Evolutionary conservation across 2,329 filamentous ascomycete species (phyloP).

Genomic region (Coniochaeta prunicola): DNA sequence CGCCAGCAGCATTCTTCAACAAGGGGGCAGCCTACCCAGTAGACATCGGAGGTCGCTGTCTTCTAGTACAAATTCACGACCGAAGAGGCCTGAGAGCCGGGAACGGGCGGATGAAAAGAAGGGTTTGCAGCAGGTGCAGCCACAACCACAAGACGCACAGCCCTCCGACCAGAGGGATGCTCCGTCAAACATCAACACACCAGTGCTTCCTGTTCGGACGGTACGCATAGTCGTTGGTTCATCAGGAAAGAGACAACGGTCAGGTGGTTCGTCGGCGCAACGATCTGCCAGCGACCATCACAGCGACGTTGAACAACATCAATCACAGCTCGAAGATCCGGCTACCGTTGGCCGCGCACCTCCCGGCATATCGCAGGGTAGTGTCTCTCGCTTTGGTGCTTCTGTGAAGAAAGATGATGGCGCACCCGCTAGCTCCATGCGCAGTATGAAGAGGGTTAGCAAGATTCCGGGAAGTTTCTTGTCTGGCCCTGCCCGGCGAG

Average conservation of each 20-base stretch:
- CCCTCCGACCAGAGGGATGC: slow-evolving; percentile 13
- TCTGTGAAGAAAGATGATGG: slow-evolving; percentile 53
- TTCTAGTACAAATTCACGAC: slow-evolving; percentile 12
- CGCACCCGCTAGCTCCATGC: slow-evolving; percentile 65
- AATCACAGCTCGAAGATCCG: slow-evolving; percentile 32
- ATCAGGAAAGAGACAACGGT: slow-evolving; percentile 34
- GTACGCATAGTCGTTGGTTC: slow-evolving; percentile 49
- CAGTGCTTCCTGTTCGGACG: slow-evolving; percentile 40
- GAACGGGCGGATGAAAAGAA: slow-evolving; percentile 23
- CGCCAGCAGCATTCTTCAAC: slow-evolving; percentile 20
- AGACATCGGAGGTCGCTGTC: slow-evolving; percentile 46
- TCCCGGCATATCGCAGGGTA: slow-evolving; percentile 36
- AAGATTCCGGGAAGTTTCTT: slow-evolving; percentile 71
- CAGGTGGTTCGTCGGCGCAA: slow-evolving; percentile 25
- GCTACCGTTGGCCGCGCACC: slow-evolving; percentile 42
- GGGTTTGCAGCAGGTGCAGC: slow-evolving; percentile 15
- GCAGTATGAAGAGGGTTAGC: slow-evolving; percentile 63
- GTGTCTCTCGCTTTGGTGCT: slow-evolving; percentile 44
- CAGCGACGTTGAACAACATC: slow-evolving; percentile 31
- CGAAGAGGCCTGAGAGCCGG: slow-evolving; percentile 14
- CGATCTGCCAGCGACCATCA: slow-evolving; percentile 12
- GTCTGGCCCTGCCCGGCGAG: slow-evolving; percentile 71
- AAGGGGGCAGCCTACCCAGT: slow-evolving; percentile 21
- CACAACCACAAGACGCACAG: slow-evolving; percentile 6
- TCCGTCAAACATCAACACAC: slow-evolving; percentile 40